Evolutionary conservation across 2,329 filamentous ascomycete genomes (phyloP).

Genomic region (Lasiodiplodia hormozganensis): DNA sequence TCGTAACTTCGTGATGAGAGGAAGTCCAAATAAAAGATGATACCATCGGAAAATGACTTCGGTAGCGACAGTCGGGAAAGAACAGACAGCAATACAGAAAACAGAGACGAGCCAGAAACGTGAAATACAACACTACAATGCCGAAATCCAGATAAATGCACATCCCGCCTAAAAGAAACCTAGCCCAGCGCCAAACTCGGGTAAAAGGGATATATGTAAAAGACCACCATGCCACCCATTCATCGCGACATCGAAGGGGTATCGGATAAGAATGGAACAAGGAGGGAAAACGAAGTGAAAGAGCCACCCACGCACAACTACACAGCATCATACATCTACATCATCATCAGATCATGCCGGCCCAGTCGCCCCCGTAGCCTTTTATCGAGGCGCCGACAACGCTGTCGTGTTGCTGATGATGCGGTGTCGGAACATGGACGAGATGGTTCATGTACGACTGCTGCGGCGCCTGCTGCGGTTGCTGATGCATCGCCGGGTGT

Average conservation of each 20-base stretch:
- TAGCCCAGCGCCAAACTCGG: neutral
- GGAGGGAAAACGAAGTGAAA: constrained; percentile 17
- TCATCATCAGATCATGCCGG: constrained; percentile 17
- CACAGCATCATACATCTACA: constrained; percentile 26
- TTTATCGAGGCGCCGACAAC: constrained; percentile 18
- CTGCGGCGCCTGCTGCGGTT: neutral
- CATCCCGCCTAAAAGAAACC: neutral
- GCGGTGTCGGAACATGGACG: constrained; percentile 12
- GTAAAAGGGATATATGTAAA: constrained; percentile 14
- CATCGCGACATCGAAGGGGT: constrained; percentile 23
- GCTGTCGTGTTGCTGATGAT: constrained; percentile 23
- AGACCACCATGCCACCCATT: constrained; percentile 21
- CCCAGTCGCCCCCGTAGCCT: constrained; percentile 9
- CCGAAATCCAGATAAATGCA: constrained; percentile 19
- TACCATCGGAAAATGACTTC: constrained; percentile 10
- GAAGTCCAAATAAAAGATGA: constrained; percentile 8
- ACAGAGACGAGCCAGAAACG: constrained; percentile 20
- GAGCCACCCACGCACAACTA: constrained; percentile 11
- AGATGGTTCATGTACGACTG: constrained; percentile 25
- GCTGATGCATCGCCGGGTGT: constrained; percentile 11
- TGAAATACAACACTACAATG: neutral
- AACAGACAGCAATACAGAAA: constrained; percentile 2
- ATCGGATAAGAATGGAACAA: constrained; percentile 26
- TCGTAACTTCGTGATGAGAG: constrained; percentile 25
- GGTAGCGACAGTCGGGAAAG: constrained; percentile 13